Conservation (phyloP, 176 grass and related monocot genomes). For the Saccharum spontaneum region DNA sequence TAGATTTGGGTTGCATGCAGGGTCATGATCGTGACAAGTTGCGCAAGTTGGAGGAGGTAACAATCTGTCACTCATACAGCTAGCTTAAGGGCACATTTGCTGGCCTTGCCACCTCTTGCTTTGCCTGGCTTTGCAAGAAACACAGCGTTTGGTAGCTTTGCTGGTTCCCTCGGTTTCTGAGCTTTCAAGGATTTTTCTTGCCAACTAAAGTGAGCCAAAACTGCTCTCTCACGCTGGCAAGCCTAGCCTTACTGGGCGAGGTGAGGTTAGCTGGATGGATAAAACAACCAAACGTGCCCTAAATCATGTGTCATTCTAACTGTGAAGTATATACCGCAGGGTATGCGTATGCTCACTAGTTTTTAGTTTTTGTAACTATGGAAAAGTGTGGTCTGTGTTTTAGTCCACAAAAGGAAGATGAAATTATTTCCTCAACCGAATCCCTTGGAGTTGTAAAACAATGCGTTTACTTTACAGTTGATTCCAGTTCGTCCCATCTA, state of each 20-base stretch:
- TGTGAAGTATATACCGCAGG: neutral
- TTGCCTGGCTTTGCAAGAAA: too few relatives aligned
- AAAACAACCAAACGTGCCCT: too few relatives aligned
- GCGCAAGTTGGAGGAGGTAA: constrained; percentile 31
- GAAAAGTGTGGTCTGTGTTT: neutral
- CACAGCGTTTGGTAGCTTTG: too few relatives aligned
- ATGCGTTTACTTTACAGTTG: neutral
- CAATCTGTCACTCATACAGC: constrained; percentile 5
- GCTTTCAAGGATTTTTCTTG: too few relatives aligned
- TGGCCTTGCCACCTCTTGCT: too few relatives aligned
- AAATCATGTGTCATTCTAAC: neutral
- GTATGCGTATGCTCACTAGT: neutral
- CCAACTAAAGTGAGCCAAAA: too few relatives aligned
- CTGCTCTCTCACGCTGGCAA: too few relatives aligned
- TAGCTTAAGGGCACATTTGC: neutral
- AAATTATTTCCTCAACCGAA: neutral
- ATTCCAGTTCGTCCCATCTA: too few relatives aligned
- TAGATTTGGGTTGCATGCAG: constrained; percentile 4
- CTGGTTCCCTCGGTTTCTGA: too few relatives aligned
- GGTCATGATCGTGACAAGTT: constrained; percentile 25
- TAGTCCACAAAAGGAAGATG: neutral
- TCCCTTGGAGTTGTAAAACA: neutral
- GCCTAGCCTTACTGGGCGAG: too few relatives aligned
- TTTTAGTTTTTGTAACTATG: neutral
- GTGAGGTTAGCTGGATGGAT: too few relatives aligned